Conservation (phyloP, 352 stramenopile genomes). For the Phytophthora podocarpi region DNA sequence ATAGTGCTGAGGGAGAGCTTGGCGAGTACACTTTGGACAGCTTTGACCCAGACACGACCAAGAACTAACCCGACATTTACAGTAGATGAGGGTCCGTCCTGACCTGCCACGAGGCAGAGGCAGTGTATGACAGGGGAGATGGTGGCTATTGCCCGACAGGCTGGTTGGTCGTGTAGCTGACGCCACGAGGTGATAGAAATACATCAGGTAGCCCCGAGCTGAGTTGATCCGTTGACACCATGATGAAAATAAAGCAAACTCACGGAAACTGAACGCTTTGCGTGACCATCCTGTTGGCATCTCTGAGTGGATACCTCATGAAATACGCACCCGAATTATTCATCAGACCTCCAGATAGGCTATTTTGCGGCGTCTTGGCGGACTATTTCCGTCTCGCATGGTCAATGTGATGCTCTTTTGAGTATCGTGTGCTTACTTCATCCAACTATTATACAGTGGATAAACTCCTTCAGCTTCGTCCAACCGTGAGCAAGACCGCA, state of each 20-base stretch:
- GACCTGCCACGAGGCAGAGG: conserved; percentile 1
- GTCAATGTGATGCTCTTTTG: too few species aligned
- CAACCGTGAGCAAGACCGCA: not conserved
- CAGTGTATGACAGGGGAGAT: conserved; percentile 1
- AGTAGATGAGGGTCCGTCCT: not conserved
- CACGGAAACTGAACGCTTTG: not conserved
- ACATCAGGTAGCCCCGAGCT: not conserved
- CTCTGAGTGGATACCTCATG: too few species aligned
- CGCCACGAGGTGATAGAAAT: not conserved
- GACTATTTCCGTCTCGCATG: too few species aligned
- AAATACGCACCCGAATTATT: too few species aligned
- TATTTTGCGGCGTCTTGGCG: too few species aligned
- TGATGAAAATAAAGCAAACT: conserved; percentile 27
- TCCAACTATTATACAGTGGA: too few species aligned
- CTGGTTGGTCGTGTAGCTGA: conserved; percentile 1
- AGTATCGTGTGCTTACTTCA: too few species aligned
- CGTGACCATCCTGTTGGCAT: too few species aligned
- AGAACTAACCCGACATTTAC: conserved; percentile 26
- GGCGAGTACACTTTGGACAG: conserved; percentile 77
- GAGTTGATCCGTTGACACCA: not conserved
- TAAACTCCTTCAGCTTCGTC: not conserved
- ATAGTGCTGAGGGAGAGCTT: conserved; percentile 20
- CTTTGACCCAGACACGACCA: conserved; percentile 41
- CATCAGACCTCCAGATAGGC: too few species aligned
- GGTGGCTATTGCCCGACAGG: not conserved